Base-by-base conservation (phyloP, 176 grass and related monocot species). In the Zoysia japonica region DNA sequence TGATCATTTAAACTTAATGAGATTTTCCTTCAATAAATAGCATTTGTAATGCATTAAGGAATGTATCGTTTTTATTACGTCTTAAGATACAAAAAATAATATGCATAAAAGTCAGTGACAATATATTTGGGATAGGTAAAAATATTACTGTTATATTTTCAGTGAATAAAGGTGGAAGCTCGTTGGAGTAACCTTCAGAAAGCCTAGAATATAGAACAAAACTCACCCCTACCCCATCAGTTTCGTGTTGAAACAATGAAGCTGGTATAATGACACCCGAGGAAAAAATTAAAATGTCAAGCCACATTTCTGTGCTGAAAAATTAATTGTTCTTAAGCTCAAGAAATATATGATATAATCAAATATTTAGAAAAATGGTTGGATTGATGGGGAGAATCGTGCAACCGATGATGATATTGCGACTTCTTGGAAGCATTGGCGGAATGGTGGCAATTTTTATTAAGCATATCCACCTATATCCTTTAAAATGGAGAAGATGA, bases 141-240 rank as follows among this genome's bases (percentile, higher is more conserved):
- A 47, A 37, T 82, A 89, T 91, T 93, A 99, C 96, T 68, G 55
- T 89, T 28, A 99, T 90, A 81, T 81, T 87, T 52, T 95, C 92
- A 46, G 96, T 62, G 61, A 99, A 96, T 77, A 84, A 91, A 70
- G 90, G 79, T 57, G 96, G 84, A 57, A 99, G 90, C 78, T 99
- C 92, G 87, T 99, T 99, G 43, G 81, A 87, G 88, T 91, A 99
- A 83, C 68, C 83, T 80, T 99, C 89, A 74, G 92, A 89, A 60
- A 99, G 90, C 77, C 83, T 87, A 89, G 96, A 99, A 88, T 99
- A 99, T 69, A 99, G 89, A 73, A 99, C 96, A 89, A 99, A 88
- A 81, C 88, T 93, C 72, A 99, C 88, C 50, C 96, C 96, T 86
- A 93, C 90, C 13, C 96, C 96, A 77, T 96, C 92, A 4, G 79